A percentile compares a stretch with the other conserved stretches of the same genome.
Evolutionary conservation across 768 basidiomycete species (phyloP).

Genomic region (Lactarius pseudohatsudake): DNA sequence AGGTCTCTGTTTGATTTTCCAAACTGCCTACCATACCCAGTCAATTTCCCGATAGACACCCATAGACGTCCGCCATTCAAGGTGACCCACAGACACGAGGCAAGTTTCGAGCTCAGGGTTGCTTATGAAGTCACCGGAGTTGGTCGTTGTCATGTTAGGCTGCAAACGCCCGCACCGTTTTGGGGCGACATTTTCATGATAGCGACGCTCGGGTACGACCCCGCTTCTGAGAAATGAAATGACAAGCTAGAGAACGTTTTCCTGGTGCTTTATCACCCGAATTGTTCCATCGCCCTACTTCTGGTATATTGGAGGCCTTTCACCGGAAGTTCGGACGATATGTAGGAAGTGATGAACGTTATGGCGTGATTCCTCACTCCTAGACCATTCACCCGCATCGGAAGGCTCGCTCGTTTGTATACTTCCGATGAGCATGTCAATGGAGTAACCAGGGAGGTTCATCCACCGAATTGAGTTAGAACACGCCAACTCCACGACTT

Average conservation of each 20-base stretch:
- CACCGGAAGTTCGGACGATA: background rate
- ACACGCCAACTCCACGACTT: background rate
- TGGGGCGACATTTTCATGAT: background rate
- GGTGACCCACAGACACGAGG: slow-evolving; percentile 62
- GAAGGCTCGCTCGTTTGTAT: background rate
- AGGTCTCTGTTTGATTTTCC: background rate
- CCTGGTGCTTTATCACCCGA: background rate
- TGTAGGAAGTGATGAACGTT: background rate
- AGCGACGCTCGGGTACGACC: slow-evolving; percentile 6
- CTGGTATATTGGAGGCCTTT: background rate
- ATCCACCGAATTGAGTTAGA: background rate
- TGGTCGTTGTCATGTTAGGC: slow-evolving; percentile 47
- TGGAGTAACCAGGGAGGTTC: background rate
- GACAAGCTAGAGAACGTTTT: background rate
- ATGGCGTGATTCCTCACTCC: background rate
- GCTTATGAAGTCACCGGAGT: background rate
- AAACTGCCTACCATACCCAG: slow-evolving; percentile 33
- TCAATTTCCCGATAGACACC: slow-evolving; percentile 52
- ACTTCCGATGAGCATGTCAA: background rate
- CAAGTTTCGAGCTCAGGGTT: slow-evolving; percentile 36
- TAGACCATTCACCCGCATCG: background rate
- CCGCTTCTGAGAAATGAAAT: background rate
- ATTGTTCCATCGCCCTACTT: background rate
- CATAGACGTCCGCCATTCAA: slow-evolving; percentile 63
- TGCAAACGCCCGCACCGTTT: background rate